Evolutionary conservation across 768 basidiomycete species (phyloP), one percentile per base, ranked within the genome.

Genomic region (Amanita molliuscula): DNA sequence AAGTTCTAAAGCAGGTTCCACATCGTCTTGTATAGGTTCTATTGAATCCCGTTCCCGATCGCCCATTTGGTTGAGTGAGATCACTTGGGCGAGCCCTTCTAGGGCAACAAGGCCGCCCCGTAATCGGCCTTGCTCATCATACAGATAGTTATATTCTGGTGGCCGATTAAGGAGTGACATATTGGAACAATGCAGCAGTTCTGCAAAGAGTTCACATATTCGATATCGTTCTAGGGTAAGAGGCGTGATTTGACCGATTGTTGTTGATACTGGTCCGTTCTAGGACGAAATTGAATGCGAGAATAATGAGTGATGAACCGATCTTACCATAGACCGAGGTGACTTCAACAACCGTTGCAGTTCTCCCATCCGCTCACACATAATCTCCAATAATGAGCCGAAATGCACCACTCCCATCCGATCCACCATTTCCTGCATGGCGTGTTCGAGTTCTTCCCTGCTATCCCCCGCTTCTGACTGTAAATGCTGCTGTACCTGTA

Each of bases 151-250:
- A 49, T 75, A 81, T 42, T 84, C 81, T 0, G 77, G 61, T 1
- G 78, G 67, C 8, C 96, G 88, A 62, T 98, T 98, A 23, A 98
- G 73, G 20, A 98, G 77, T 4, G 88, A 83, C 95, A 99, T 98
- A 60, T 96, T 98, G 15, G 96, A 98, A 63, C 93, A 96, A 61
- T 99, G 96, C 21, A 98, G 70, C 4, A 99, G 79, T 62, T 99
- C 96, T 16, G 95, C 96, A 58, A 95, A 93, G 10, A 99, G 74
- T 65, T 99, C 96, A 67, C 92, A 89, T 58, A 98, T 92, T 8
- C 95, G 82, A 65, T 91, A 96, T 13, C 96, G 84, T 63, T 98
- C 96, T 51, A 94, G 80, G 1, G 96, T 97, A 23, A 99, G 79
- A 0, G 94, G 92, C 1, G 73, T 71, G 47, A 88, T 76, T 4